Base-by-base conservation (phyloP, 2,329 filamentous ascomycete genomes). In the Fusarium abutilonis region DNA sequence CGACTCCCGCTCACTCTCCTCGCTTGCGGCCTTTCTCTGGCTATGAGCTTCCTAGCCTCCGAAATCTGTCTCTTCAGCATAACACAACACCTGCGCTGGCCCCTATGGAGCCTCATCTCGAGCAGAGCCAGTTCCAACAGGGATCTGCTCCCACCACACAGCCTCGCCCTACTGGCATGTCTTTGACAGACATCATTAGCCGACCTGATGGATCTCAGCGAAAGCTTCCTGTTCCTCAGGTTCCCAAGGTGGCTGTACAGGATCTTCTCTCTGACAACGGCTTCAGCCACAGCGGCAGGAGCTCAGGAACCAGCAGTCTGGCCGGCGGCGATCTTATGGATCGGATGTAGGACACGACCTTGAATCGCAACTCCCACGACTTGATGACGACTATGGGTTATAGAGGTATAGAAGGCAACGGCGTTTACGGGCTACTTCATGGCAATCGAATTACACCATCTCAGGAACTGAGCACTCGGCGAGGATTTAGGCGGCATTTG, bases 1-100 rank as follows among this genome's bases (percentile, higher is more conserved):
- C 93, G 26, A 99, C 94, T 6, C 94, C 94, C 5, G 94, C 93
- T 39, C 95, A 98, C 77, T 97, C 93, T 15, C 95, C 95, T 47
- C 91, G 95, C 39, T 83, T 99, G 67, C 86, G 93, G 59, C 92
- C 94, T 4, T 89, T 91, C 72, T 86, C 90, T 66, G 83, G 94
- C 51, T 79, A 81, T 69, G 93, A 97, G 75, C 83, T 98, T 51
- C 94, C 95, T 29, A 92, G 91, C 39, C 87, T 99, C 69, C 89
- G 95, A 55, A 84, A 83, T 66, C 75, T 88, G 52, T 82, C 82
- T 26, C 74, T 86, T 51, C 74, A 82, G 42, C 81, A 84, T 64
- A 78, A 81, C 69, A 80, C 78, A 19, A 83, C 82, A 14, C 84
- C 84, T 3, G 84, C 84, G 9, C 74, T 86, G 60, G 83, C 84